Evolutionary conservation across 345 rosid genomes (phyloP), one percentile per base, ranked within the genome.

Genomic region (Salix viminalis): DNA sequence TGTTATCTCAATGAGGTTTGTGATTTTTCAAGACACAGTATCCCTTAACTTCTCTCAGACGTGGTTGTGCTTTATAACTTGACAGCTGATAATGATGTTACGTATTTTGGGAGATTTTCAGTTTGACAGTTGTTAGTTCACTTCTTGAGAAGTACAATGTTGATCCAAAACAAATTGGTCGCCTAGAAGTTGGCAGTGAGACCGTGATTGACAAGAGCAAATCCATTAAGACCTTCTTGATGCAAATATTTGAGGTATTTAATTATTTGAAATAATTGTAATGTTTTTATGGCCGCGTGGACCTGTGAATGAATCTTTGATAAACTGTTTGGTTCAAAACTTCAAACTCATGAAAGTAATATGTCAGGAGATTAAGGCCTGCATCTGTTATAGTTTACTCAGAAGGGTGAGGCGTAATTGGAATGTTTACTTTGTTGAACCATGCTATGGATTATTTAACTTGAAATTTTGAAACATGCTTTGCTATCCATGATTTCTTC

Each of bases 161-260:
- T 85, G 97, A 96, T 81, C 98, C 99, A 6, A 96, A 86, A 68
- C 95, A 90, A 80, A 94, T 96, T 61, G 99, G 99, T 24, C 95
- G 99, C 15, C 86, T 96, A 70, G 99, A 96, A 87, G 99, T 96
- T 52, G 99, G 99, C 69, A 96, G 99, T 69, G 99, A 96, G 86
- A 96, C 99, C 52, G 99, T 96, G 32, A 96, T 96, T 52, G 98
- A 96, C 85, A 96, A 96, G 88, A 96, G 99, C 90, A 96, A 96
- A 79, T 94, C 99, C 74, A 96, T 96, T 72, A 96, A 96, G 83
- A 96, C 99, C 16, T 96, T 96, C 87, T 79, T 96, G 89, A 96
- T 96, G 99, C 98, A 85, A 84, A 88, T 94, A 82, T 96, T 96
- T 80, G 99, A 96, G 99, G 99, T 96, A 83, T 23, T 3, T 34